Base-by-base conservation (phyloP, 2,329 filamentous ascomycete genomes). In the Phaeoacremonium minimum region DNA sequence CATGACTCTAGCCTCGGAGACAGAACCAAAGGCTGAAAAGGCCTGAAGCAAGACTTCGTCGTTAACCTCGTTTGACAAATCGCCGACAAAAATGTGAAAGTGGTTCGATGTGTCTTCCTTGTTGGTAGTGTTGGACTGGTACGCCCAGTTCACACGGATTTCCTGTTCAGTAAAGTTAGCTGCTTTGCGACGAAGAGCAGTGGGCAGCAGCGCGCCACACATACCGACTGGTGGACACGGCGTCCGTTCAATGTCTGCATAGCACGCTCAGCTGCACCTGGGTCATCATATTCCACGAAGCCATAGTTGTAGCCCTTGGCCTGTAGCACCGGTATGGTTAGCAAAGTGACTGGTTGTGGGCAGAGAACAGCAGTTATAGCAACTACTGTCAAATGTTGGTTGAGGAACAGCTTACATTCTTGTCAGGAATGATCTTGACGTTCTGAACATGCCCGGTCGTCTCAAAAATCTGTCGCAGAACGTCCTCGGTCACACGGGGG, bases 361-460 rank as follows among this genome's bases (percentile, higher is more conserved):
- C 33, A 16, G 22, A 33, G 12, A 11, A 12, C n/a, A 14, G 4
- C 6, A 18, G 3, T 4, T 6, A 20, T 6, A 9, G 20, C 11
- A 3, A 14, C 15, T 17, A 15, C 17, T n/a, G n/a, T n/a, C n/a
- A n/a, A n/a, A n/a, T n/a, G n/a, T n/a, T 15, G 18, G 28, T 13
- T 28, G 14, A 30, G 26, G 30, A 11, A 18, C 18, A 44, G 80
- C 88, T 77, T 70, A 95, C 90, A 67, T 96, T 98, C 77, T 98
- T 98, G 74, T 98, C 93, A 35, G 93, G 93, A 61, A 98, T 98
- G 58, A 98, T 96, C 75, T 98, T 98, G 60, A 98, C 93, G 57
- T 88, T 96, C 67, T 95, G 85, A 47, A 98, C 93, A 66, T 98
- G 93, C 39, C 93, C 93, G 41, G 90, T 96, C 6, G 93, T 98